These are phyloP conservation scores for Epichloe glyceriae DNA, from an alignment of 2,329 filamentous ascomycete species.

Conservation along the genomic window DNA sequence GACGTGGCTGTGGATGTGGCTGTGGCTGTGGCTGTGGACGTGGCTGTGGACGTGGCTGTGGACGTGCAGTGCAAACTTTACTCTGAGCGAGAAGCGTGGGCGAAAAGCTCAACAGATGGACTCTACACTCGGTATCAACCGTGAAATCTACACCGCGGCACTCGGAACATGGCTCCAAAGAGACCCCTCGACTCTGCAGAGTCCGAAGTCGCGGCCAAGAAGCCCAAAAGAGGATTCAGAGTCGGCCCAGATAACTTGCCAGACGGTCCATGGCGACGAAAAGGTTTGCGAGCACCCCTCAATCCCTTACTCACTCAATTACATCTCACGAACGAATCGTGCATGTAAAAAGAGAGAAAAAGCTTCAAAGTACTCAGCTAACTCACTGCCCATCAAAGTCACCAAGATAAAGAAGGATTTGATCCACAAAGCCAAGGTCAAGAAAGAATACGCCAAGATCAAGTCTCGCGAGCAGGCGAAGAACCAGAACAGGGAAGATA, in stretches of 20 bases:
- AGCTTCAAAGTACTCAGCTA: background rate
- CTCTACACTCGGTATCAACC: background rate
- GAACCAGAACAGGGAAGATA: conserved; percentile 10
- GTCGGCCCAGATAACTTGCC: conserved; percentile 85
- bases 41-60: too few species aligned
- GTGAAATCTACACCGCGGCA: background rate
- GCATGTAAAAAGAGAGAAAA: background rate
- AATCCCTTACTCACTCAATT: background rate
- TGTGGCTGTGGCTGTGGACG: too few species aligned
- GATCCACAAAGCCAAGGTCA: conserved; percentile 86
- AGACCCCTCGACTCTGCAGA: conserved; percentile 16
- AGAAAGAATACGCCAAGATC: conserved; percentile 83
- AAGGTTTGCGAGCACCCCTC: conserved; percentile 30
- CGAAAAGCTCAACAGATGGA: too few species aligned
- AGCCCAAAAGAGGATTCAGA: conserved; percentile 58
- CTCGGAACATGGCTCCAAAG: conserved; percentile 19
- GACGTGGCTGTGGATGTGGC: too few species aligned
- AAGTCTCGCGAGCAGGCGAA: conserved; percentile 39
- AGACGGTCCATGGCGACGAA: conserved; percentile 76
- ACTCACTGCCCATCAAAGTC: conserved; percentile 26
- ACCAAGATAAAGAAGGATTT: conserved; percentile 81
- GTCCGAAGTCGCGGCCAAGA: conserved; percentile 30
- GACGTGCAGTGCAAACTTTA: background rate
- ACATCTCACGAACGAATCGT: background rate
- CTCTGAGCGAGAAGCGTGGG: background rate